phyloP scores from a whole-genome alignment of 208 protist species.

The Leishmania gerbilli region DNA sequence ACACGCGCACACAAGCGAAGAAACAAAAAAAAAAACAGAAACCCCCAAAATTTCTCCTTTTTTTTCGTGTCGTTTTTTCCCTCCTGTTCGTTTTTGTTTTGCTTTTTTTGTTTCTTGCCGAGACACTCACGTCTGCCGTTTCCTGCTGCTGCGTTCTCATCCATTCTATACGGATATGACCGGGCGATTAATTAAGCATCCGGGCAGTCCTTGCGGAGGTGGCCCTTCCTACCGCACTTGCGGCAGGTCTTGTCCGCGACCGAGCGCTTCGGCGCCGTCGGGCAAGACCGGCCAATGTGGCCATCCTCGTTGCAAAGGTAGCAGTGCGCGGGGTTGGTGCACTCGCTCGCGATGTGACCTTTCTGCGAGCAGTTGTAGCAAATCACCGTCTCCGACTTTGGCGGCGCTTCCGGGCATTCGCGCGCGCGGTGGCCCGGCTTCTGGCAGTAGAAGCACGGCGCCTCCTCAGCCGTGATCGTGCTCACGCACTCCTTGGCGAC shows the following conservation, averaged over 20 bases:
- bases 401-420: constrained; percentile 82
- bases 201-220: constrained; percentile 75
- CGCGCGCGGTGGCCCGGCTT: constrained; percentile 83
- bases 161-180: background rate
- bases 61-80: background rate
- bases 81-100: background rate
- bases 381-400: constrained; percentile 66
- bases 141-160: background rate
- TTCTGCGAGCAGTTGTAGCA: constrained; percentile 85
- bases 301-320: constrained; percentile 83
- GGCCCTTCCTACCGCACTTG: constrained; percentile 81
- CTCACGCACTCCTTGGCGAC: constrained; percentile 78
- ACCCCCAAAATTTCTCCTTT: background rate
- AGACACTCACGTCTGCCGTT: background rate
- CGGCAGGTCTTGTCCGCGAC: constrained; percentile 55
- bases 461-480: constrained; percentile 53
- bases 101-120: background rate
- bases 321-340: constrained; percentile 70
- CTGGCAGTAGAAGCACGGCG: constrained; percentile 90
- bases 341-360: constrained; percentile 83
- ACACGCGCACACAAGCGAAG: background rate
- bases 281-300: constrained; percentile 83
- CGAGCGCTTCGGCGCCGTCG: constrained; percentile 38
- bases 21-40: background rate
- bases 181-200: constrained; percentile 26